Conservation (phyloP, 2,329 filamentous ascomycete genomes). For the Xylaria sp. region DNA sequence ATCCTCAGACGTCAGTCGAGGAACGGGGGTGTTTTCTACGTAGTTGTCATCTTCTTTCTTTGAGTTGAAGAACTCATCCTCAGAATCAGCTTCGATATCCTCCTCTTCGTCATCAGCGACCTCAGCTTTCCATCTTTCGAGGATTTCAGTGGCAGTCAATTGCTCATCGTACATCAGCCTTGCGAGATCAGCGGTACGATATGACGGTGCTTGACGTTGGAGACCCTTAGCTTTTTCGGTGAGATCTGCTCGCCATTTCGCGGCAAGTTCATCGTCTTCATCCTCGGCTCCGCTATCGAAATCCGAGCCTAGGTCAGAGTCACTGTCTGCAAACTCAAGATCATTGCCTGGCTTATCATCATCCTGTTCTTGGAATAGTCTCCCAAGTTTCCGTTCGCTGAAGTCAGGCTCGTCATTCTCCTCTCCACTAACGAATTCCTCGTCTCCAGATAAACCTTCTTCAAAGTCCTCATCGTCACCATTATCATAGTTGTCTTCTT, state of each 20-base stretch:
- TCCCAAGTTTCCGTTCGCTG: conserved; percentile 68
- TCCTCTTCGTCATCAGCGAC: conserved; percentile 65
- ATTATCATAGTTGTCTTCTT: conserved; percentile 63
- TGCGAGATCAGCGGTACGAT: conserved; percentile 83
- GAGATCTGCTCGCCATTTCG: conserved; percentile 91
- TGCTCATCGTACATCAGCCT: conserved; percentile 89
- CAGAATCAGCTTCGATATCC: conserved; percentile 66
- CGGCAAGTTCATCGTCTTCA: conserved; percentile 73
- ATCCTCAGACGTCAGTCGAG: conserved; percentile 67
- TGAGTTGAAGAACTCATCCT: conserved; percentile 73
- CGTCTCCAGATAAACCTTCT: conserved; percentile 65
- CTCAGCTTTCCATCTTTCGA: conserved; percentile 82
- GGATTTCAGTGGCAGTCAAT: conserved; percentile 77
- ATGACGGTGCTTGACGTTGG: conserved; percentile 76
- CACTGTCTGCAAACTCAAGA: conserved; percentile 92
- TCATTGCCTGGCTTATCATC: conserved; percentile 67
- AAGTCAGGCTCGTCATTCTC: conserved; percentile 67
- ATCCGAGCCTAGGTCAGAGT: conserved; percentile 91
- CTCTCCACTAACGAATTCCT: conserved; percentile 63
- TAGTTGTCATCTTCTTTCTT: conserved; percentile 74
- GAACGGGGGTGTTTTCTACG: conserved; percentile 81
- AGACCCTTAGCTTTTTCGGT: conserved; percentile 76
- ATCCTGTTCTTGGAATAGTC: conserved; percentile 65
- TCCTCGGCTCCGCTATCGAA: conserved; percentile 43
- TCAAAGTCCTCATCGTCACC: conserved; percentile 60